Base-by-base conservation (phyloP, 73 alveolate genomes). In the Blepharisma japonicum region DNA sequence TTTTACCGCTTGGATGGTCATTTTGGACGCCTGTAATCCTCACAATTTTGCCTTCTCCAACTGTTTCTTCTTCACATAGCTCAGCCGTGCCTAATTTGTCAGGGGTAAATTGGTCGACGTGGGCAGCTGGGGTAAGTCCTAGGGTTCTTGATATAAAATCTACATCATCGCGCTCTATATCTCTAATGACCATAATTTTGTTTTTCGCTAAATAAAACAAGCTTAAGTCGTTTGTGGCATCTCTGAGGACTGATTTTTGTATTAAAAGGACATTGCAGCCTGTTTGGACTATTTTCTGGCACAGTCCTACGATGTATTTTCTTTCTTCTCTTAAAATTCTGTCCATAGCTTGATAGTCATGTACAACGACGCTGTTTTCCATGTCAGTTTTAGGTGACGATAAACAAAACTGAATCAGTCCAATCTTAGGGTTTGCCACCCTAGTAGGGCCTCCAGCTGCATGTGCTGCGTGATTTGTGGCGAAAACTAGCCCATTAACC, bases 311-410 rank as follows among this genome's bases (percentile, higher is more conserved):
- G 79, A 96, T 94, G 88, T 94, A 88, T 56, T 91, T 92, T 85
- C 99, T 93, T 86, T 97, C 99, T 90, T 96, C 99, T 78, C 98
- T 94, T 74, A 97, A 86, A 77, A 97, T 93, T 79, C 99, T 88
- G 83, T 97, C 99, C 99, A 97, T 96, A 81, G 95, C 99, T 6
- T 97, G 87, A 83, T 96, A 96, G 87, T 97, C 99, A 48, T 94
- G 96, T 20, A 94, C 95, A 79, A 80, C 78, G 32, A 89, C 77
- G 83, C 92, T 86, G 86, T 94, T 94, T 81, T 97, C 99, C 96
- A 96, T 94, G 81, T 97, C 99, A 45, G 99, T 96, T 85, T 97
- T 97, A 42, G 99, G 99, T 56, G 98, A 96, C 20, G 98, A 90
- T 48, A 97, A 91, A 68, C 98, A 96, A 96, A 97, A 96, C 90